Evolutionary conservation across 805 yeast species (phyloP).

Genomic region (Metschnikowia anglica): DNA sequence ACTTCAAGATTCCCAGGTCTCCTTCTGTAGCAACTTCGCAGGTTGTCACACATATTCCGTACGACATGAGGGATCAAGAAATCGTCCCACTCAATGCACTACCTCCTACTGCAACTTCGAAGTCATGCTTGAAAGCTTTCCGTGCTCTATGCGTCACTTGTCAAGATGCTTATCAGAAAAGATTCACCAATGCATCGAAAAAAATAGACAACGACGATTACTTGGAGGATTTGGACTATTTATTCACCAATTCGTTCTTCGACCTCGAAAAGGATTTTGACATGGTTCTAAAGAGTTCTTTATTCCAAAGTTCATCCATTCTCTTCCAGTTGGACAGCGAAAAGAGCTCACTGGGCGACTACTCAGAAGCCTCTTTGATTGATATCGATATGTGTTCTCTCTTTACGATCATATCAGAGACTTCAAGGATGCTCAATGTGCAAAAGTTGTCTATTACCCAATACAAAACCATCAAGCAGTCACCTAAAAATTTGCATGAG

Average conservation of each 20-base stretch:
- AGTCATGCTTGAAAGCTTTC: slow-evolving; percentile 28
- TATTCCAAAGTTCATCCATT: slow-evolving; percentile 9
- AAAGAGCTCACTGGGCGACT: slow-evolving; percentile 14
- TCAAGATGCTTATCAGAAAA: slow-evolving; percentile 39
- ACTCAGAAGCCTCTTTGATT: slow-evolving; percentile 31
- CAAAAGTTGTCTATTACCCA: slow-evolving; percentile 21
- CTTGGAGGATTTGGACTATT: slow-evolving; percentile 23
- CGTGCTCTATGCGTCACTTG: slow-evolving; percentile 29
- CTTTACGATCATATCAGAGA: slow-evolving; percentile 26
- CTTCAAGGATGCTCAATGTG: slow-evolving; percentile 29
- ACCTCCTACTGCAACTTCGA: slow-evolving; percentile 27
- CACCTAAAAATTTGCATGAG: slow-evolving; percentile 13
- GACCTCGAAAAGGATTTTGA: slow-evolving; percentile 26
- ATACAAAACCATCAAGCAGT: slow-evolving; percentile 13
- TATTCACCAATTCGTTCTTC: slow-evolving; percentile 24
- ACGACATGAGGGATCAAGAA: slow-evolving; percentile 38
- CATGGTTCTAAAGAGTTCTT: slow-evolving; percentile 18
- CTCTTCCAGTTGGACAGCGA: slow-evolving; percentile 9
- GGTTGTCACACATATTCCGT: slow-evolving; percentile 40
- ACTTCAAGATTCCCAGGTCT: slow-evolving; percentile 28
- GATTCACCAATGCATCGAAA: slow-evolving; percentile 30
- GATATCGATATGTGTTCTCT: slow-evolving; percentile 41
- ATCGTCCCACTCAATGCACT: slow-evolving; percentile 32
- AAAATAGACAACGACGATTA: slow-evolving; percentile 21
- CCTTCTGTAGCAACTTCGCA: slow-evolving; percentile 30